These are phyloP conservation scores for Schizophyllum commune DNA, from an alignment of 1,284 basidiomycete species.

Conservation along the genomic window DNA sequence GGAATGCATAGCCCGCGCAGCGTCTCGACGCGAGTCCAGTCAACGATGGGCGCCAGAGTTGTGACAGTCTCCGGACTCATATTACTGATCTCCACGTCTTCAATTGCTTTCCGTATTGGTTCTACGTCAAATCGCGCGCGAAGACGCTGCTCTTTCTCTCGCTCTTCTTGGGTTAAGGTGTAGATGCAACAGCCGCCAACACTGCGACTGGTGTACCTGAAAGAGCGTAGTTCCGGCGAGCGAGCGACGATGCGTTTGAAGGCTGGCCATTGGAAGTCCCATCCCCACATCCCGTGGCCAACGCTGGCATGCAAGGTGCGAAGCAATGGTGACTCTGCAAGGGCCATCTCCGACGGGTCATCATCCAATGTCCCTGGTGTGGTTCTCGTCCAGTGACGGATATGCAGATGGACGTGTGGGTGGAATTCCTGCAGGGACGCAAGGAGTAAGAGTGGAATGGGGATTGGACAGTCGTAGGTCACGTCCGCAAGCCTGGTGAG, in stretches of 20 bases:
- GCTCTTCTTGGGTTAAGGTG: background rate
- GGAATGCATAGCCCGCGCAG: background rate
- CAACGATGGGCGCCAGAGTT: background rate
- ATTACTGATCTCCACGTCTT: background rate
- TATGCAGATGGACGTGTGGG: background rate
- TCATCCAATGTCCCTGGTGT: too few species aligned
- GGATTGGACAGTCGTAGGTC: background rate
- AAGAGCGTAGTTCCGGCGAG: background rate
- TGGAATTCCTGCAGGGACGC: background rate
- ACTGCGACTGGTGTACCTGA: background rate
- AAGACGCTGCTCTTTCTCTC: background rate
- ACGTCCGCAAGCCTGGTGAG: background rate
- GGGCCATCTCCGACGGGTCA: background rate
- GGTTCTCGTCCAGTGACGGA: background rate
- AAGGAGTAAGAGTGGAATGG: background rate
- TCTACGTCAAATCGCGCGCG: background rate
- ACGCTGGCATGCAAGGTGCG: background rate
- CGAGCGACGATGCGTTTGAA: background rate
- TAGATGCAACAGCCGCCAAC: background rate
- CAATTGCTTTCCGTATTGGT: background rate
- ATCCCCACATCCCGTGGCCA: background rate
- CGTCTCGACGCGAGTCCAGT: background rate
- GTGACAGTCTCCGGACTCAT: background rate
- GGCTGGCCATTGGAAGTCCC: background rate
- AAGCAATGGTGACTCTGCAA: background rate